A percentile compares a stretch with the other conserved stretches of the same genome.
phyloP scores from a whole-genome alignment of 805 yeast species.

The Myxozyma monticola region DNA sequence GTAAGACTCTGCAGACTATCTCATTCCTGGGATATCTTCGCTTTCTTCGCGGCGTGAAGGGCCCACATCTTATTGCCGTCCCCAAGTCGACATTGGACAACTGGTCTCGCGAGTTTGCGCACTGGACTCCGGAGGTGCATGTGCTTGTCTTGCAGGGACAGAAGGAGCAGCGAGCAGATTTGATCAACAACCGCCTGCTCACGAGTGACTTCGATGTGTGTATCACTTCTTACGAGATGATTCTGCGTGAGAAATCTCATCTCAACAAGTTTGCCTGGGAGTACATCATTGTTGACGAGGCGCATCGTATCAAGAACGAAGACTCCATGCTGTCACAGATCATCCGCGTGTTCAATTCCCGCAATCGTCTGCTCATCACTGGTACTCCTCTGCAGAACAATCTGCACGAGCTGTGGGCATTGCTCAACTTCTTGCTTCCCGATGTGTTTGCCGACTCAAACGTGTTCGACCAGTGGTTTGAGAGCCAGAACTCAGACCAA shows the following conservation, averaged over 20 bases:
- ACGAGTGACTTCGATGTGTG: constrained; percentile 84
- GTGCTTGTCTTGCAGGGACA: constrained; percentile 84
- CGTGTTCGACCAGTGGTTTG: constrained; percentile 92
- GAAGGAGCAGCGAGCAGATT: constrained; percentile 65
- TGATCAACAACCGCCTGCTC: constrained; percentile 60
- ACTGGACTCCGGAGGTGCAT: constrained; percentile 94
- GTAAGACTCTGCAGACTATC: constrained; percentile 92
- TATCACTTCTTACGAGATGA: constrained; percentile 90
- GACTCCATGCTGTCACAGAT: constrained; percentile 90
- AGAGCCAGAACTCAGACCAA: constrained; percentile 55
- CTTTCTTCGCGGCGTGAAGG: constrained; percentile 72
- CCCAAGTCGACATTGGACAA: constrained; percentile 95
- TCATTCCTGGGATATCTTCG: constrained; percentile 87
- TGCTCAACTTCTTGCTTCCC: constrained; percentile 83
- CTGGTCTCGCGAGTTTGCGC: constrained; percentile 92
- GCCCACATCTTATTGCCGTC: constrained; percentile 88
- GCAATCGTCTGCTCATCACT: constrained; percentile 80
- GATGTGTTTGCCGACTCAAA: constrained; percentile 93
- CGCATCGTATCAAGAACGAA: constrained; percentile 95
- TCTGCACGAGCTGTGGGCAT: constrained; percentile 94
- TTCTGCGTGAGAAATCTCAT: constrained; percentile 79
- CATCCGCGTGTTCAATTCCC: constrained; percentile 81
- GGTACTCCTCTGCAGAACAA: constrained; percentile 97
- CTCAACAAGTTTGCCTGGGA: constrained; percentile 88
- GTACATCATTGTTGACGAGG: constrained; percentile 82